Evolutionary conservation across 352 stramenopile species (phyloP).

Genomic region (Globisporangium polare): DNA sequence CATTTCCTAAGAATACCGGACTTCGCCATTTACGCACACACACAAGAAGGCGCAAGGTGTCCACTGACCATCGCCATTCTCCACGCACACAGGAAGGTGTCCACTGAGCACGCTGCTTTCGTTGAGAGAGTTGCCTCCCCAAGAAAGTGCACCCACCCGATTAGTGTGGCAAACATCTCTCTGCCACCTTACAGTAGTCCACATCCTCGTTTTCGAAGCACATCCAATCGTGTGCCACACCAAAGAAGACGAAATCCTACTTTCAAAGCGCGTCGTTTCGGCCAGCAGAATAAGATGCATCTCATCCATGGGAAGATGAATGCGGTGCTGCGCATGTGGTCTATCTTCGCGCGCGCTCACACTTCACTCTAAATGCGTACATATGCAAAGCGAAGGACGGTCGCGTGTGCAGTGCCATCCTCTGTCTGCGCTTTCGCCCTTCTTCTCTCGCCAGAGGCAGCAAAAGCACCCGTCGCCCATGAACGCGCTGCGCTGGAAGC

Average conservation of each 20-base stretch:
- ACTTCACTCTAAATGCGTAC: neutral
- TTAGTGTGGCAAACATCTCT: neutral
- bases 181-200: neutral
- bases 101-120: no score
- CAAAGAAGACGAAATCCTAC: no score
- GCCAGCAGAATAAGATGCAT: no score
- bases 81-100: no score
- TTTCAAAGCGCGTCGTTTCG: no score
- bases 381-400: neutral
- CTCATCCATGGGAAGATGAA: no score
- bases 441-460: neutral
- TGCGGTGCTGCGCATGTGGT: neutral
- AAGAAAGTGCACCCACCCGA: neutral
- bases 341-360: neutral
- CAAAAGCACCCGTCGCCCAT: neutral
- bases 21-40: neutral
- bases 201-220: neutral
- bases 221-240: no score
- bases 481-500: slow-evolving; percentile 7
- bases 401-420: neutral
- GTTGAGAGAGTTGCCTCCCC: neutral
- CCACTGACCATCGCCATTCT: no score
- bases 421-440: neutral
- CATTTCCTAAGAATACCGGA: neutral
- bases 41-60: no score